A percentile compares a stretch with the other conserved stretches of the same genome.
phyloP scores from a whole-genome alignment of 257 asterid genomes.

The Solanum tarijense region DNA sequence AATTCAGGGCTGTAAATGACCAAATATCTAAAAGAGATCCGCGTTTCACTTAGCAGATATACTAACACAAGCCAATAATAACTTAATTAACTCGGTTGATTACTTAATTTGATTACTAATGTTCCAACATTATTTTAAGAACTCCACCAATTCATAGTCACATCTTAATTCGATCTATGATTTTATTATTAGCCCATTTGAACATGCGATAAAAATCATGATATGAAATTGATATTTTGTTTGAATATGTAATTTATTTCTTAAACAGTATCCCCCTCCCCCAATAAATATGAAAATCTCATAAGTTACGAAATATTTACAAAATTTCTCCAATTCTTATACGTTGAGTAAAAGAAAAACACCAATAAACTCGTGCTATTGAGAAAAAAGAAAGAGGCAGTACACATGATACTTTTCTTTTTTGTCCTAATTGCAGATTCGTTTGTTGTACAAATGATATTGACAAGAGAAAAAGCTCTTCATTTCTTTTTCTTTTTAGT shows the following conservation, averaged over 20 bases:
- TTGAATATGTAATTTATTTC: background rate
- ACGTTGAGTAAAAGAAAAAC: too few relatives aligned
- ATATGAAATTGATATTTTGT: background rate
- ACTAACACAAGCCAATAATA: background rate
- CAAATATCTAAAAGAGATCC: background rate
- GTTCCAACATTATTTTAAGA: background rate
- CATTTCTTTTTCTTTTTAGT: background rate
- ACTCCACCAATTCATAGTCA: background rate
- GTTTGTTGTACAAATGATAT: background rate
- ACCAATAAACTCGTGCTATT: background rate
- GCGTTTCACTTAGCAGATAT: background rate
- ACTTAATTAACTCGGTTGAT: background rate
- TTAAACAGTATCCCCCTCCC: background rate
- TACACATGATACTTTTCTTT: background rate
- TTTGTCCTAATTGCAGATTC: background rate
- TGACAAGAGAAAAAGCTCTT: background rate
- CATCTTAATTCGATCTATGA: background rate
- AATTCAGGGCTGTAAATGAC: background rate
- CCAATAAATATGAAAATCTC: background rate
- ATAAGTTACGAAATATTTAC: accelerated
- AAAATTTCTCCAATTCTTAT: background rate
- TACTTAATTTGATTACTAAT: background rate
- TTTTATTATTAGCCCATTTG: background rate
- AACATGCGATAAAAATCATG: background rate
- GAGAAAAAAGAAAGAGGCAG: background rate